These are phyloP conservation scores for Blastocrithidia nonstop DNA, from an alignment of 208 protist genomes.

Conservation along the genomic window DNA sequence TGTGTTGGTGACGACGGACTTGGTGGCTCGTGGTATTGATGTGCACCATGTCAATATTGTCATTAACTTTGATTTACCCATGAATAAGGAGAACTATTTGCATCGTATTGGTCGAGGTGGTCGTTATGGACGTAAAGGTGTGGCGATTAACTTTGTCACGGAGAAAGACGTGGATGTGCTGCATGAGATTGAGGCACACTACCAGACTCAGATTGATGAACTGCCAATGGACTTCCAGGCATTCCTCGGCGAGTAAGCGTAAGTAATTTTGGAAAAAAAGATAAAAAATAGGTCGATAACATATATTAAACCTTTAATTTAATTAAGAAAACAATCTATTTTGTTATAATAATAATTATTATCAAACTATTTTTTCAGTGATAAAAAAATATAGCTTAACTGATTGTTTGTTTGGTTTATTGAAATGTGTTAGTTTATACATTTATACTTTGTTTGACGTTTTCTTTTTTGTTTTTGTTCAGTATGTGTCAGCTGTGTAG, in stretches of 20 bases:
- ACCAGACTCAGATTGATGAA: conserved; percentile 98
- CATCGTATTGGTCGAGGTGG: conserved; percentile 98
- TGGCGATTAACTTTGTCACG: conserved; percentile 99
- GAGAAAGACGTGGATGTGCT: conserved; percentile 93
- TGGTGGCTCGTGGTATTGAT: conserved; percentile 99
- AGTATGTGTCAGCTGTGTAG: too few species aligned
- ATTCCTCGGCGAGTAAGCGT: conserved; percentile 44
- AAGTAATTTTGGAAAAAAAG: not conserved
- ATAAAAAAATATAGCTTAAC: too few species aligned
- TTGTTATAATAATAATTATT: not conserved
- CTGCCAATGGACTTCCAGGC: conserved; percentile 95
- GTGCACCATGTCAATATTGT: conserved; percentile 99
- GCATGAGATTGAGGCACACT: conserved; percentile 97
- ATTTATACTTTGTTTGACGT: too few species aligned
- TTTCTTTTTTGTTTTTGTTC: too few species aligned
- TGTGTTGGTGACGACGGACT: conserved; percentile 98
- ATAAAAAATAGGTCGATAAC: conserved; percentile 4
- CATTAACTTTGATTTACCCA: conserved; percentile 99
- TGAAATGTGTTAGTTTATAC: too few species aligned
- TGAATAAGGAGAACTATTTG: conserved; percentile 98
- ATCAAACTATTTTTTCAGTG: too few species aligned
- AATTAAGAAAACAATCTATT: not conserved
- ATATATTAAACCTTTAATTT: not conserved
- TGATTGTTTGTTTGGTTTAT: too few species aligned
- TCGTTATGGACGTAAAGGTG: conserved; percentile 99